Evolutionary conservation across 208 protist genomes (phyloP).

Genomic region (Wallacemonas collosoma): DNA sequence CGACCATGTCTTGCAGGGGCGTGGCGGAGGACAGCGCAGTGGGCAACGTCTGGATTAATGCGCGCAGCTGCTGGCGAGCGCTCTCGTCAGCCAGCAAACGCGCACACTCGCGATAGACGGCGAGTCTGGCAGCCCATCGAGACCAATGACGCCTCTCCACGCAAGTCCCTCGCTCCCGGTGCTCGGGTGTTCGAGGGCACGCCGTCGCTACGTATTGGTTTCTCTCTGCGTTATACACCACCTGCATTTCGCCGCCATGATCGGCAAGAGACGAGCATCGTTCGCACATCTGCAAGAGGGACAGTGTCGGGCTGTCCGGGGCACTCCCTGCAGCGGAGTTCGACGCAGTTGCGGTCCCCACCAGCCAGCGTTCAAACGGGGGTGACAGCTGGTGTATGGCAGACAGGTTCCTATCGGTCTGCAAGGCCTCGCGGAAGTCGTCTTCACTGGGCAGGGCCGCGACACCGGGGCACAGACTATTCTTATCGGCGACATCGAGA

Average conservation of each 20-base stretch:
- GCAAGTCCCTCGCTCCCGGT: too few relatives aligned
- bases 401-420: constrained; percentile 10
- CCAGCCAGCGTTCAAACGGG: neutral
- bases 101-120: neutral
- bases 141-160: neutral
- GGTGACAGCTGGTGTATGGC: neutral
- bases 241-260: too few relatives aligned
- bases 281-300: too few relatives aligned
- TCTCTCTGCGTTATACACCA: too few relatives aligned
- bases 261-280: too few relatives aligned
- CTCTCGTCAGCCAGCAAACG: too few relatives aligned
- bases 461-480: constrained; percentile 38
- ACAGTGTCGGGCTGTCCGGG: too few relatives aligned
- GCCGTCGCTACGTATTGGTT: too few relatives aligned
- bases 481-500: constrained; percentile 43
- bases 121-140: neutral
- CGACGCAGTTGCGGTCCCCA: too few relatives aligned
- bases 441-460: constrained; percentile 21
- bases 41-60: neutral
- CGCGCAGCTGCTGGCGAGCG: neutral
- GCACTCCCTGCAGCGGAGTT: too few relatives aligned
- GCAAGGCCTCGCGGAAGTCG: constrained; percentile 26
- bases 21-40: constrained; percentile 14
- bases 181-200: too few relatives aligned
- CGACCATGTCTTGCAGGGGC: neutral